phyloP scores from a whole-genome alignment of 176 grass and related monocot species.

The maize (Zea mays) region Zm-B73-REFERENCE-NAM-5.0 NC_050102.1:182249501-182250000 shows the following conservation, averaged over 20 bases:
- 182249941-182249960: neutral
- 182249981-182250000: slow-evolving; percentile 2
- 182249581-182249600: slow-evolving; percentile 71
- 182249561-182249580: slow-evolving; percentile 73
- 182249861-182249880: slow-evolving; percentile 70
- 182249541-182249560: slow-evolving; percentile 78
- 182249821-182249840: slow-evolving; percentile 55
- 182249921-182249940: slow-evolving; percentile 13
- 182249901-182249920: slow-evolving; percentile 54
- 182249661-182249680: slow-evolving; percentile 76
- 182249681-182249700: slow-evolving; percentile 76
- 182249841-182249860: slow-evolving; percentile 65
- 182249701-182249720: slow-evolving; percentile 92
- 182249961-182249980: slow-evolving; percentile 6
- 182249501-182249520: slow-evolving; percentile 77
- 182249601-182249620: slow-evolving; percentile 65
- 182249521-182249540: slow-evolving; percentile 74
- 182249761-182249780: slow-evolving; percentile 27
- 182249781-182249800: slow-evolving; percentile 83
- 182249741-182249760: slow-evolving; percentile 32
- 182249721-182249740: slow-evolving; percentile 65
- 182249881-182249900: slow-evolving; percentile 83
- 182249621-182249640: slow-evolving; percentile 71
- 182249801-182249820: slow-evolving; percentile 72
- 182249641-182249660: slow-evolving; percentile 97